Conservation (phyloP, 257 asterid species). For the Vinca minor region DNA sequence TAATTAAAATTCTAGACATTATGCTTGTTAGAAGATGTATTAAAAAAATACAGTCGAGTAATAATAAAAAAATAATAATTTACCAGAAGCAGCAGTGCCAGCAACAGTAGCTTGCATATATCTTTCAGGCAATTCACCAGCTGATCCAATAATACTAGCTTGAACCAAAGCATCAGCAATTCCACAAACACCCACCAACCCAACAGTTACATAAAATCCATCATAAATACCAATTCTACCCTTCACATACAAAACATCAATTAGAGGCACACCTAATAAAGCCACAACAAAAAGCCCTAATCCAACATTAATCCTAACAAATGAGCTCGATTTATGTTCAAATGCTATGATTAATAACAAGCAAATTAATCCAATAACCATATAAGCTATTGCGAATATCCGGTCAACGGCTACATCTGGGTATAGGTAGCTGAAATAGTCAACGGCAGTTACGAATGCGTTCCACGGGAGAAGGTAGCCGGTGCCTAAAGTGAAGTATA, state of each 20-base stretch:
- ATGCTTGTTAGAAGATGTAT: no score
- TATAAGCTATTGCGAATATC: conserved; percentile 56
- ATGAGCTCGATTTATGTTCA: conserved; percentile 46
- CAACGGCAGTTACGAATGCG: conserved; percentile 95
- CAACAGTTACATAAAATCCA: conserved; percentile 57
- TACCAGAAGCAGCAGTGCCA: conserved; percentile 96
- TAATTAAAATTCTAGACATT: no score
- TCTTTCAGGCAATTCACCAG: conserved; percentile 82
- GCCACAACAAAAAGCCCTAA: conserved; percentile 44
- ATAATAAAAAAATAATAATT: no score
- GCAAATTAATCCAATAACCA: conserved; percentile 45
- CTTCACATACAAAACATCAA: conserved; percentile 58
- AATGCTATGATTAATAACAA: conserved; percentile 45
- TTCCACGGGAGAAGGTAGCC: conserved; percentile 93
- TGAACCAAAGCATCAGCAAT: conserved; percentile 85
- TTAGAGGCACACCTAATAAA: conserved; percentile 56
- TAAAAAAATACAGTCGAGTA: no score
- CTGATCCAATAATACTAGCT: conserved; percentile 75
- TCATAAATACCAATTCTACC: conserved; percentile 62
- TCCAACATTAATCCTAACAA: conserved; percentile 58
- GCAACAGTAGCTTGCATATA: conserved; percentile 90
- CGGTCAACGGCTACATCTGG: conserved; percentile 74
- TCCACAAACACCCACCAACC: conserved; percentile 51
- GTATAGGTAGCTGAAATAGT: conserved; percentile 75
- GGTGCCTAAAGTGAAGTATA: conserved; percentile 68